These are phyloP conservation scores for Gossypium bickii DNA, from an alignment of 345 rosid genomes.

Conservation along the genomic window DNA sequence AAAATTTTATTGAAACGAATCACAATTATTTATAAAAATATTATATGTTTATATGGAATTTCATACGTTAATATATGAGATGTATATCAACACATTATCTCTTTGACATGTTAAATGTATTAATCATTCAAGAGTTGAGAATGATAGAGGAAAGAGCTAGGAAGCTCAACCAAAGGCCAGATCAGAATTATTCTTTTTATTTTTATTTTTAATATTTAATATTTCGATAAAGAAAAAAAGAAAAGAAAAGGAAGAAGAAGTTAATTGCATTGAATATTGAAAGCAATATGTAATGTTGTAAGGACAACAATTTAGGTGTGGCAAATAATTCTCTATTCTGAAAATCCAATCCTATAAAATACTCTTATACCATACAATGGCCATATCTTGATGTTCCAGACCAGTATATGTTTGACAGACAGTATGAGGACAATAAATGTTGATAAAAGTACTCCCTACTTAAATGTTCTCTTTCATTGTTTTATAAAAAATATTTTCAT, in stretches of 20 bases:
- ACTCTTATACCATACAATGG: background rate
- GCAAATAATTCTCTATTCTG: background rate
- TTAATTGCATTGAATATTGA: background rate
- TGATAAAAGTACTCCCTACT: background rate
- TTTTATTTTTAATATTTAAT: background rate
- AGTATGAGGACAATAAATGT: background rate
- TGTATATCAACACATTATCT: background rate
- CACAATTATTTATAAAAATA: too few relatives aligned
- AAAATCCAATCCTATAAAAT: background rate
- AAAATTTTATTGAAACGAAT: too few relatives aligned
- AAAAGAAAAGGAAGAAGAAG: background rate
- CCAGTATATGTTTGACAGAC: background rate
- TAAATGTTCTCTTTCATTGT: too few relatives aligned
- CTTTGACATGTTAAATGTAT: background rate
- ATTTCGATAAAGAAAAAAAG: background rate
- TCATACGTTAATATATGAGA: too few relatives aligned
- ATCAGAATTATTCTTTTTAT: background rate
- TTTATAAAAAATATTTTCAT: too few relatives aligned
- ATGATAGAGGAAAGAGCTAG: slow-evolving; percentile 1
- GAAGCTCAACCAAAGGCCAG: background rate
- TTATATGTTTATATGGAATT: too few relatives aligned
- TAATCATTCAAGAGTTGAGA: slow-evolving; percentile 2
- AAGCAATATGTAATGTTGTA: background rate
- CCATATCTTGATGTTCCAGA: slow-evolving; percentile 1
- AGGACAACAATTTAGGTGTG: background rate